Evolutionary conservation across 495 filamentous ascomycete species (phyloP).

Genomic region (Penicillium chermesinum): DNA sequence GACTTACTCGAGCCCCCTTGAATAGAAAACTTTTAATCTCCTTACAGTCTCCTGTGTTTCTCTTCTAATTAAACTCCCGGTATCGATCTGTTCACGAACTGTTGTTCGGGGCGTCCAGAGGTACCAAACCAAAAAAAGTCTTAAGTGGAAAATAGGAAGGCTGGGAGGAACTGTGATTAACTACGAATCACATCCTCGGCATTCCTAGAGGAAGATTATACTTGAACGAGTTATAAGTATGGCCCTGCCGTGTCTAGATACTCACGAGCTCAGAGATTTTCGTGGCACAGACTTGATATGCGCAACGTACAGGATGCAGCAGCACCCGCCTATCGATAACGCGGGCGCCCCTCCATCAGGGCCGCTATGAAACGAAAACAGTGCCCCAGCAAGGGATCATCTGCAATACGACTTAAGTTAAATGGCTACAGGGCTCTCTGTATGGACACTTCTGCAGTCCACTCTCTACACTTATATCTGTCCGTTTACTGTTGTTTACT

Average conservation of each 20-base stretch:
- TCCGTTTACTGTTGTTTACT: too few relatives aligned
- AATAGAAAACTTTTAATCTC: not conserved
- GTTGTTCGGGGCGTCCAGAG: not conserved
- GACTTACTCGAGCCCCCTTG: not conserved
- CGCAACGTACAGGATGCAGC: slow-evolving; percentile 12
- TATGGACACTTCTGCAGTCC: too few relatives aligned
- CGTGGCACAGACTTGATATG: slow-evolving; percentile 14
- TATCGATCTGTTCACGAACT: not conserved
- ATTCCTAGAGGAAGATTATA: not conserved
- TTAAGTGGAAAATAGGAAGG: slow-evolving; percentile 8
- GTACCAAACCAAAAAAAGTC: slow-evolving; percentile 4
- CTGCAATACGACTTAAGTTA: too few relatives aligned
- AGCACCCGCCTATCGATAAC: slow-evolving; percentile 19
- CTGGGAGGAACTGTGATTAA: slow-evolving; percentile 12
- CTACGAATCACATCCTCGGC: not conserved
- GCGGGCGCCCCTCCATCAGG: slow-evolving; percentile 18
- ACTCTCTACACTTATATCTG: too few relatives aligned
- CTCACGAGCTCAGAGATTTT: not conserved
- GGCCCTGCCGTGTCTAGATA: not conserved
- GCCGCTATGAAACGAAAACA: not conserved
- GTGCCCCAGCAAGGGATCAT: slow-evolving; percentile 11
- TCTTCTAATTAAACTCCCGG: not conserved
- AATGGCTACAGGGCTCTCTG: too few relatives aligned
- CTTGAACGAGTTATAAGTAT: not conserved
- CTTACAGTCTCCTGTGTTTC: not conserved